phyloP scores from a whole-genome alignment of 2,329 filamentous ascomycete genomes.

The Colletotrichum euphorbiae region DNA sequence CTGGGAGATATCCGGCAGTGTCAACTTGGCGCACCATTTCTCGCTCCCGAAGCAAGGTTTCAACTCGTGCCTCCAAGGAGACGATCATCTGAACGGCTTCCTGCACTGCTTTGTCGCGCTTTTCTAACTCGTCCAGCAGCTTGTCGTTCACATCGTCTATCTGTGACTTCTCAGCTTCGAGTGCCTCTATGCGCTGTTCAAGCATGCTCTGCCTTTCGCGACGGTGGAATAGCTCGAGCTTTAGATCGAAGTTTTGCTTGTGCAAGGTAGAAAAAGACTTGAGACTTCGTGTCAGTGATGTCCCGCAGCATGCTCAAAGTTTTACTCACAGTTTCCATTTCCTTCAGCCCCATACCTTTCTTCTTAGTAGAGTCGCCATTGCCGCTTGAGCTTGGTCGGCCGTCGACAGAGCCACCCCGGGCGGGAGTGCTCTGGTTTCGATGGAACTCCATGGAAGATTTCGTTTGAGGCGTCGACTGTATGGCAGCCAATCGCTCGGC shows the following conservation, averaged over 20 bases:
- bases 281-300: slow-evolving; percentile 22
- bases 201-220: slow-evolving; percentile 71
- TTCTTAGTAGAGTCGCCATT: slow-evolving; percentile 57
- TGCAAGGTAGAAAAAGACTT: slow-evolving; percentile 75
- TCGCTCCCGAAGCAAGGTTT: slow-evolving; percentile 64
- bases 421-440: slow-evolving; percentile 54
- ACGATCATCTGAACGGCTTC: slow-evolving; percentile 79
- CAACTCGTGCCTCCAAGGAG: slow-evolving; percentile 69
- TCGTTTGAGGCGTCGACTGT: slow-evolving; percentile 52
- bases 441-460: slow-evolving; percentile 52
- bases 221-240: slow-evolving; percentile 77
- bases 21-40: slow-evolving; percentile 65
- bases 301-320: neutral
- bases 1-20: slow-evolving; percentile 50
- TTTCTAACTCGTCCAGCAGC: slow-evolving; percentile 71
- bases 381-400: slow-evolving; percentile 57
- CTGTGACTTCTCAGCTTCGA: slow-evolving; percentile 66
- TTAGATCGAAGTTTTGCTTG: slow-evolving; percentile 83
- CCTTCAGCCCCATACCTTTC: slow-evolving; percentile 71
- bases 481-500: slow-evolving; percentile 55
- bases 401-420: slow-evolving; percentile 49
- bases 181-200: slow-evolving; percentile 66
- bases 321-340: slow-evolving; percentile 71
- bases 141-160: slow-evolving; percentile 68
- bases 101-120: slow-evolving; percentile 76